phyloP scores from a whole-genome alignment of 2,329 filamentous ascomycete species.

The Aspergillus quadricinctus region DNA sequence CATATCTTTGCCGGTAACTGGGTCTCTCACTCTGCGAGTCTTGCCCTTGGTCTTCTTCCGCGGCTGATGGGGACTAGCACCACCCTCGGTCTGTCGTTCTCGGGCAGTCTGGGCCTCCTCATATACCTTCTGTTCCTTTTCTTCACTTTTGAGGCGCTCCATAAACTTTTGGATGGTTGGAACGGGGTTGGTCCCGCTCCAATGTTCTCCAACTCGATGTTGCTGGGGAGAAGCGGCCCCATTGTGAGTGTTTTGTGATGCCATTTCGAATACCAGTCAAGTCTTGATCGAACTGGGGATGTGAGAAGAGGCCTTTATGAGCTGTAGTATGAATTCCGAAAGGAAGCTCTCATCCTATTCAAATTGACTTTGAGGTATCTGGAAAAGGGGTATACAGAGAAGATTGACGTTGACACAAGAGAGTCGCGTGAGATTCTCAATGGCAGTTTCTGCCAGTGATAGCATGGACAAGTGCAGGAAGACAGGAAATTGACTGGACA shows the following conservation, averaged over 20 bases:
- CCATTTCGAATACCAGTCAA: constrained; percentile 7
- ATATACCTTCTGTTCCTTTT: constrained; percentile 62
- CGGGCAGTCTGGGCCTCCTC: constrained; percentile 7
- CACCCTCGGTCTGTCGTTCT: constrained; percentile 38
- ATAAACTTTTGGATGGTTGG: constrained; percentile 86
- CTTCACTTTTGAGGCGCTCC: constrained; percentile 71
- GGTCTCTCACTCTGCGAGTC: constrained; percentile 70
- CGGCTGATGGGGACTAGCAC: constrained; percentile 45
- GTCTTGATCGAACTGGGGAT: neutral
- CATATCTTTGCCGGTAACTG: constrained; percentile 80
- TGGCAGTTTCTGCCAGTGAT: neutral
- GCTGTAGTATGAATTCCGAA: neutral
- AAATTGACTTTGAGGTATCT: neutral
- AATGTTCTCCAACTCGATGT: constrained; percentile 61
- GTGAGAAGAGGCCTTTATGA: neutral
- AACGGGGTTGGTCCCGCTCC: constrained; percentile 77
- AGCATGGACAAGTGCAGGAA: neutral
- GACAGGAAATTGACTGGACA: neutral
- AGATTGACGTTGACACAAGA: neutral
- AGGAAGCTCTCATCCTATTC: neutral
- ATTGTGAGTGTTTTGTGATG: constrained; percentile 6
- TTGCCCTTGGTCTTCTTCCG: constrained; percentile 41
- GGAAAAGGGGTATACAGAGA: neutral
- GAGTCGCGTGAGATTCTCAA: neutral
- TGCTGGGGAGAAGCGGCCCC: constrained; percentile 23